Percentiles rank a stretch among this genome's conserved stretches.
phyloP scores from a whole-genome alignment of 306 rosid genomes.

The Ammopiptanthus mongolicus region DNA sequence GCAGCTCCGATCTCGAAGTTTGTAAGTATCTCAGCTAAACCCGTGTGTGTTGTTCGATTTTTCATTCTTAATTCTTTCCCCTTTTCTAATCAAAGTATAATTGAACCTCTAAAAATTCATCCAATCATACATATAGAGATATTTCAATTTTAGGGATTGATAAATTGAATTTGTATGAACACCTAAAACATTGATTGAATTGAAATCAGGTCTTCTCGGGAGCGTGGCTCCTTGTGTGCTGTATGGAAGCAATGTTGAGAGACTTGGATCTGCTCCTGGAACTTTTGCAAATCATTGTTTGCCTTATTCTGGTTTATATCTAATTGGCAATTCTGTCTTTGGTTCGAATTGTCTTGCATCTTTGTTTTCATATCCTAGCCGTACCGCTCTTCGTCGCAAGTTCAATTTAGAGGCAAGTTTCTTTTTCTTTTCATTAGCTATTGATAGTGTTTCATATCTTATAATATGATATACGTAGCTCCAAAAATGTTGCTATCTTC shows the following conservation, averaged over 20 bases:
- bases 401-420: conserved; percentile 88
- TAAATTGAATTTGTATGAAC: not conserved
- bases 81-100: not conserved
- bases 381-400: conserved; percentile 75
- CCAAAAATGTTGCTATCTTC: not conserved
- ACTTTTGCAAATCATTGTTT: conserved; percentile 70
- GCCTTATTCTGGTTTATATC: conserved; percentile 65
- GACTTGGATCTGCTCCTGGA: conserved; percentile 69
- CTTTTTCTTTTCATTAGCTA: not conserved
- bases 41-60: no score
- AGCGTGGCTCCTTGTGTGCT: conserved; percentile 92
- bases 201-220: conserved; percentile 80
- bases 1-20: conserved; percentile 97
- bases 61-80: not conserved
- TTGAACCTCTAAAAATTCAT: no score
- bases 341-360: conserved; percentile 88
- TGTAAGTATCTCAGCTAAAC: conserved; percentile 54
- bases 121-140: no score
- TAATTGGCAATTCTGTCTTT: conserved; percentile 64
- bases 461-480: not conserved
- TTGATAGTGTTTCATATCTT: not conserved
- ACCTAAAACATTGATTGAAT: not conserved
- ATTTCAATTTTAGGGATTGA: no score
- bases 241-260: conserved; percentile 90
- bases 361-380: conserved; percentile 70